Conservation (phyloP, 768 basidiomycete species). For the Boletus rex-veris region DNA sequence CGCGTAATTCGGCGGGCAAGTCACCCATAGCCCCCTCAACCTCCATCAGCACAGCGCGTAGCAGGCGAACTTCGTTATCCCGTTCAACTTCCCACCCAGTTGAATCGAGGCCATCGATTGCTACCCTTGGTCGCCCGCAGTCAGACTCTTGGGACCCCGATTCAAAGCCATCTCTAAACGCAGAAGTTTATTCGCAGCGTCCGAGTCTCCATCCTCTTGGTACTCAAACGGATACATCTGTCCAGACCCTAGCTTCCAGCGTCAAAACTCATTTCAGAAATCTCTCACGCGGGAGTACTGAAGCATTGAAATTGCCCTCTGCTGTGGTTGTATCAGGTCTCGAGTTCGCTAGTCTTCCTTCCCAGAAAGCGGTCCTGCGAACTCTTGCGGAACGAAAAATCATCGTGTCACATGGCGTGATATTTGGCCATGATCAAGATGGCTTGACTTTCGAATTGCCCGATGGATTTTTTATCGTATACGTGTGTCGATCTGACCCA, state of each 20-base stretch:
- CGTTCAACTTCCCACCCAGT: slow-evolving; percentile 18
- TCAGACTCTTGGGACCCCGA: slow-evolving; percentile 13
- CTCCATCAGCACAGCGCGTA: slow-evolving; percentile 23
- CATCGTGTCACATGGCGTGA: slow-evolving; percentile 33
- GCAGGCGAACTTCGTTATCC: slow-evolving; percentile 25
- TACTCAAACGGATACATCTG: slow-evolving; percentile 16
- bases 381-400: slow-evolving; percentile 53
- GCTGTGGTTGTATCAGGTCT: slow-evolving; percentile 69
- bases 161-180: background rate
- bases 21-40: slow-evolving; percentile 11
- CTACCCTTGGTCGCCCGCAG: slow-evolving; percentile 13
- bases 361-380: slow-evolving; percentile 55
- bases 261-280: slow-evolving; percentile 8
- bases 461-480: slow-evolving; percentile 66
- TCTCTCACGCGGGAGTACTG: slow-evolving; percentile 16
- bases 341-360: slow-evolving; percentile 52
- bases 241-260: slow-evolving; percentile 11
- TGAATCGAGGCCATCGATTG: slow-evolving; percentile 16
- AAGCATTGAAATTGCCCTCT: slow-evolving; percentile 41
- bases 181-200: slow-evolving; percentile 3
- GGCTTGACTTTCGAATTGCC: slow-evolving; percentile 40
- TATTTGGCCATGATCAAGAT: slow-evolving; percentile 24
- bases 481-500: slow-evolving; percentile 63
- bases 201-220: slow-evolving; percentile 7
- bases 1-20: slow-evolving; percentile 19